Conservation (phyloP, 495 filamentous ascomycete species). For the Penicillium ochrochloron region DNA sequence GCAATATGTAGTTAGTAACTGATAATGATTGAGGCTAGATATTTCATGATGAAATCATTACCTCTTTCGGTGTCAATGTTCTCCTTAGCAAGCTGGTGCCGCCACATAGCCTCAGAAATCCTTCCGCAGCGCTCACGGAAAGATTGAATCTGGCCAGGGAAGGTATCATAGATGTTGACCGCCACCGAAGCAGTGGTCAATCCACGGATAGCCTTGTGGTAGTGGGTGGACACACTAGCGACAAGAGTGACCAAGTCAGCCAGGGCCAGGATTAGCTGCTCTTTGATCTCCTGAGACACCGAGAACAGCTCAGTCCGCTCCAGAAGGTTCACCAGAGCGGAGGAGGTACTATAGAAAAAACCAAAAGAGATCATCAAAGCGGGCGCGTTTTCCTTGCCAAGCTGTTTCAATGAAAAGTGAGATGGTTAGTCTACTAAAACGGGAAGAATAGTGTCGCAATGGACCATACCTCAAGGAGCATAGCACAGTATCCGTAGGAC, state of each 20-base stretch:
- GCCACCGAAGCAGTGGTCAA: conserved; percentile 33
- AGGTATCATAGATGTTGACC: conserved; percentile 41
- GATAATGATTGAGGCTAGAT: no score
- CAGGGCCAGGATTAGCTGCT: conserved; percentile 43
- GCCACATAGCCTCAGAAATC: conserved; percentile 43
- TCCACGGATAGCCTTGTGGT: conserved; percentile 31
- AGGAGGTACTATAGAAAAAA: conserved; percentile 42
- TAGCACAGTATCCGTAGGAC: conserved; percentile 43
- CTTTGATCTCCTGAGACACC: conserved; percentile 46
- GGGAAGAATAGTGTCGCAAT: neutral
- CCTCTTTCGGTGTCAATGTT: conserved; percentile 21
- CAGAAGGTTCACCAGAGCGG: conserved; percentile 38
- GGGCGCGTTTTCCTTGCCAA: conserved; percentile 40
- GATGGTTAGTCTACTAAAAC: neutral
- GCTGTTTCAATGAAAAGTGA: conserved; percentile 23
- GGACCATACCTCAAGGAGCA: conserved; percentile 41
- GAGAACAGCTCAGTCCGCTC: conserved; percentile 41
- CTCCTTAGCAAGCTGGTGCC: conserved; percentile 35
- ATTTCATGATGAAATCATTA: neutral
- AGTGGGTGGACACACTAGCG: conserved; percentile 36
- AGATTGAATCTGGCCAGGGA: conserved; percentile 36
- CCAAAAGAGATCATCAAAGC: conserved; percentile 42
- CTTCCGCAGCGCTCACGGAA: conserved; percentile 40
- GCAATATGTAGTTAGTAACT: neutral
- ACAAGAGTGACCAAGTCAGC: conserved; percentile 44